phyloP scores from a whole-genome alignment of 2,329 filamentous ascomycete genomes.

The Bipolaris cookei region DNA sequence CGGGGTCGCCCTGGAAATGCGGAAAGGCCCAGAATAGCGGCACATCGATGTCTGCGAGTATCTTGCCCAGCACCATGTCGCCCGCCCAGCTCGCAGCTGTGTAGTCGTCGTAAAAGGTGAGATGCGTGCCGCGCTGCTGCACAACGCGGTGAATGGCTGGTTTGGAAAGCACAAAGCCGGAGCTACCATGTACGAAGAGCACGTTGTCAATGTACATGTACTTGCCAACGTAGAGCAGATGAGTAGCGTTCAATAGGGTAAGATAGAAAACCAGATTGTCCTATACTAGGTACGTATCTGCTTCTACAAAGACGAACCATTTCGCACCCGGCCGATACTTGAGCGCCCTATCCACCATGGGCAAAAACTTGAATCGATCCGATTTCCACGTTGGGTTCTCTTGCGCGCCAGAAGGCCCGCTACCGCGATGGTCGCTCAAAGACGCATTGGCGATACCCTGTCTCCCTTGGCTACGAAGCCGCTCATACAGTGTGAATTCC shows the following conservation, averaged over 20 bases:
- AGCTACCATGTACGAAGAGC: conserved; percentile 61
- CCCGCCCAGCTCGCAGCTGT: conserved; percentile 59
- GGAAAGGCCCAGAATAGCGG: conserved; percentile 21
- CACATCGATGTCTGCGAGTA: conserved; percentile 52
- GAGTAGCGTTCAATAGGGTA: conserved; percentile 53
- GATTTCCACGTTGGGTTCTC: conserved; percentile 32
- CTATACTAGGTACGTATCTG: conserved; percentile 63
- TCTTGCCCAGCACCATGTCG: conserved; percentile 58
- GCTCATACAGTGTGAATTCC: conserved; percentile 44
- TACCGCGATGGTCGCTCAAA: conserved; percentile 19
- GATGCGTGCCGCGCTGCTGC: conserved; percentile 48
- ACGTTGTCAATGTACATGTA: conserved; percentile 59
- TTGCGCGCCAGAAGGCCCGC: conserved; percentile 9
- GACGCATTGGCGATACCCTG: conserved; percentile 15
- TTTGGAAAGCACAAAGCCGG: conserved; percentile 58
- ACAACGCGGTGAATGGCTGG: conserved; percentile 51
- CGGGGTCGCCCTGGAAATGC: conserved; percentile 31
- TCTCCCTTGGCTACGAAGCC: conserved; percentile 36
- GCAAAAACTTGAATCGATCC: conserved; percentile 46
- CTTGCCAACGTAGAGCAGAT: conserved; percentile 60
- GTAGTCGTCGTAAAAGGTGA: conserved; percentile 52
- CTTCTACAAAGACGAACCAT: conserved; percentile 65
- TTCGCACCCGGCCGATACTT: conserved; percentile 53
- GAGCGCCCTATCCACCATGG: conserved; percentile 38
- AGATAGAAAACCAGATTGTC: conserved; percentile 60